phyloP scores from a whole-genome alignment of 2,329 filamentous ascomycete species.

The Colletotrichum costaricense region DNA sequence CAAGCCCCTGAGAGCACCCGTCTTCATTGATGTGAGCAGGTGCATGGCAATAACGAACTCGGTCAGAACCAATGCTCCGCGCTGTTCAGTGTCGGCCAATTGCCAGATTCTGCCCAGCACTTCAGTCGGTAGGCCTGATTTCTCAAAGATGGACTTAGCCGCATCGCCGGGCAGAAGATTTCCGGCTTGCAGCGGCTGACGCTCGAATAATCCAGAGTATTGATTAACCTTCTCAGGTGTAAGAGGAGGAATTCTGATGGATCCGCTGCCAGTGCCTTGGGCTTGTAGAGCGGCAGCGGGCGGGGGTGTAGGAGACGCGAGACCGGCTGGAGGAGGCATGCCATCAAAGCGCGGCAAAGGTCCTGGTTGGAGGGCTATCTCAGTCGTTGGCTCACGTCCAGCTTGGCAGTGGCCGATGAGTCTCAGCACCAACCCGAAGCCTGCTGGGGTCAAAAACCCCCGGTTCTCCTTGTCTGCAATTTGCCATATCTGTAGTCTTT shows the following conservation, averaged over 20 bases:
- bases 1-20: conserved; percentile 80
- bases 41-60: conserved; percentile 99
- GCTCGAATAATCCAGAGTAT: conserved; percentile 90
- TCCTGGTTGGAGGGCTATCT: conserved; percentile 85
- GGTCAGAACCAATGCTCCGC: conserved; percentile 84
- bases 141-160: conserved; percentile 95
- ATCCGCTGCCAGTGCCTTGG: conserved; percentile 71
- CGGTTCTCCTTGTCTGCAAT: conserved; percentile 97
- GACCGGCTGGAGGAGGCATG: conserved; percentile 54
- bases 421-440: conserved; percentile 92
- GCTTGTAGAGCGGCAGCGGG: conserved; percentile 62
- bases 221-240: conserved; percentile 89
- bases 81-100: conserved; percentile 91
- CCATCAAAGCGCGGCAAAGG: conserved; percentile 95
- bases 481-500: conserved; percentile 86
- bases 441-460: conserved; percentile 89
- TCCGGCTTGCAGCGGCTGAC: conserved; percentile 82
- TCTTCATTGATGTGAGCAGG: conserved; percentile 90
- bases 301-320: conserved; percentile 55
- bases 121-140: conserved; percentile 89
- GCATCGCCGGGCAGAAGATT: conserved; percentile 82
- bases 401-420: conserved; percentile 97
- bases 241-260: conserved; percentile 88
- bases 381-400: conserved; percentile 81
- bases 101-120: conserved; percentile 96